Percentiles rank a stretch among this genome's conserved stretches.
phyloP scores from a whole-genome alignment of 768 basidiomycete species.

The Mycena olivaceomarginata region DNA sequence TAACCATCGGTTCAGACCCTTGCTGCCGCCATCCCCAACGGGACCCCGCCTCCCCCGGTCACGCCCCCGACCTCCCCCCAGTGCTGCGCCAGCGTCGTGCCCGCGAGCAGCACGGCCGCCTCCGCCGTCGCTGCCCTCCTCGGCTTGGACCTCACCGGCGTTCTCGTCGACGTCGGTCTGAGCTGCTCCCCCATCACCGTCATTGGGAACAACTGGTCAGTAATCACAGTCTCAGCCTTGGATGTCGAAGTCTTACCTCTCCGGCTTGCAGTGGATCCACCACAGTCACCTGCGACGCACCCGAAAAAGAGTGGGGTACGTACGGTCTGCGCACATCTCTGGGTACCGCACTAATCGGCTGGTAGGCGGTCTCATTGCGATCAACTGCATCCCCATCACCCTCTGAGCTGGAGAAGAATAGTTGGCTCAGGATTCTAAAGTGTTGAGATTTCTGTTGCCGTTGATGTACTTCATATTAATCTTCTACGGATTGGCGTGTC shows the following conservation, averaged over 20 bases:
- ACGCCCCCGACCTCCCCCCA: too few species aligned
- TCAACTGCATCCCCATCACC: conserved; percentile 1
- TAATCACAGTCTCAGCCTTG: too few species aligned
- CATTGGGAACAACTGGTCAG: too few species aligned
- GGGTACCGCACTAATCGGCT: not conserved
- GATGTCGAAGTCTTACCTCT: too few species aligned
- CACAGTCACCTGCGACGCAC: not conserved
- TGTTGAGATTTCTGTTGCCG: too few species aligned
- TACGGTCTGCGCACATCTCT: not conserved
- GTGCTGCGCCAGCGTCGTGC: not conserved
- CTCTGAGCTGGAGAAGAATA: not conserved
- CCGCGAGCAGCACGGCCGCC: not conserved
- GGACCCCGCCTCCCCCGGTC: too few species aligned
- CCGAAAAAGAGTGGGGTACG: conserved; percentile 1
- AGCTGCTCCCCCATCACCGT: not conserved
- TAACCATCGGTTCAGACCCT: not conserved
- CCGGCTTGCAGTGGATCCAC: too few species aligned
- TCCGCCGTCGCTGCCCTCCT: not conserved
- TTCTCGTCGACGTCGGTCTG: not conserved
- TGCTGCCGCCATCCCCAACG: too few species aligned
- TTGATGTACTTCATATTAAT: not conserved
- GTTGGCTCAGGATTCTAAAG: too few species aligned
- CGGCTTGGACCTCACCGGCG: not conserved
- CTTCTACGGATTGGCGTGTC: not conserved
- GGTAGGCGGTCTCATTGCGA: not conserved